A percentile compares a stretch with the other conserved stretches of the same genome.
phyloP scores from a whole-genome alignment of 1,284 basidiomycete genomes.

The Melampsora abietis-canadensis region DNA sequence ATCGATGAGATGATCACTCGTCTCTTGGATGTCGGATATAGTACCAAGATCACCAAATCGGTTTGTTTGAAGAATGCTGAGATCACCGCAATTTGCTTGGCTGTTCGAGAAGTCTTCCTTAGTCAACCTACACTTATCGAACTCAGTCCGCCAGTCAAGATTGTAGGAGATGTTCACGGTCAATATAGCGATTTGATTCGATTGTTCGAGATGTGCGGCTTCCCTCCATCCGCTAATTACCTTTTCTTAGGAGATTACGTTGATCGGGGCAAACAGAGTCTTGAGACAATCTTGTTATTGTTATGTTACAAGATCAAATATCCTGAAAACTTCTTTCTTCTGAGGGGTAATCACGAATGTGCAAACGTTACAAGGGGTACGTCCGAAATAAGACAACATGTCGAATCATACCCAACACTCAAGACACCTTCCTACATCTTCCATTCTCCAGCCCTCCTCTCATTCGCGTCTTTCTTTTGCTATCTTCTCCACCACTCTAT shows the following conservation, averaged over 20 bases:
- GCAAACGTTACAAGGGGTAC: conserved; percentile 95
- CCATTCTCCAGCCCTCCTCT: background rate
- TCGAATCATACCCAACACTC: background rate
- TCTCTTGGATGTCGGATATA: conserved; percentile 93
- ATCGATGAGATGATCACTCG: conserved; percentile 98
- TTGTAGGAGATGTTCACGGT: conserved; percentile 97
- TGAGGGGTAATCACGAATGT: conserved; percentile 98
- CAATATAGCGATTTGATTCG: conserved; percentile 98
- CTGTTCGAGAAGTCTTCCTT: conserved; percentile 95
- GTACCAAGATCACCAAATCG: conserved; percentile 94
- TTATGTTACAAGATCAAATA: conserved; percentile 99
- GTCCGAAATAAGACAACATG: background rate
- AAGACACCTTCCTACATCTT: conserved; percentile 9
- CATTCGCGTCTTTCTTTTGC: background rate
- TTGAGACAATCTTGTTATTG: conserved; percentile 94
- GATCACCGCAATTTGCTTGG: conserved; percentile 89
- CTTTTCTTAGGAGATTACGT: conserved; percentile 99
- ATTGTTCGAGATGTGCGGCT: conserved; percentile 99
- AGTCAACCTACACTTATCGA: conserved; percentile 96
- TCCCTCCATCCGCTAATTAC: conserved; percentile 95
- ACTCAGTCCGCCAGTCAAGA: conserved; percentile 96
- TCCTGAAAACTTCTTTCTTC: conserved; percentile 97
- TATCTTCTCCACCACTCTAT: background rate
- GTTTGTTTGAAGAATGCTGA: conserved; percentile 95
- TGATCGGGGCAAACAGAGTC: conserved; percentile 94